Conservation (phyloP, 176 grass and related monocot genomes). For the Ensete glaucum region DNA sequence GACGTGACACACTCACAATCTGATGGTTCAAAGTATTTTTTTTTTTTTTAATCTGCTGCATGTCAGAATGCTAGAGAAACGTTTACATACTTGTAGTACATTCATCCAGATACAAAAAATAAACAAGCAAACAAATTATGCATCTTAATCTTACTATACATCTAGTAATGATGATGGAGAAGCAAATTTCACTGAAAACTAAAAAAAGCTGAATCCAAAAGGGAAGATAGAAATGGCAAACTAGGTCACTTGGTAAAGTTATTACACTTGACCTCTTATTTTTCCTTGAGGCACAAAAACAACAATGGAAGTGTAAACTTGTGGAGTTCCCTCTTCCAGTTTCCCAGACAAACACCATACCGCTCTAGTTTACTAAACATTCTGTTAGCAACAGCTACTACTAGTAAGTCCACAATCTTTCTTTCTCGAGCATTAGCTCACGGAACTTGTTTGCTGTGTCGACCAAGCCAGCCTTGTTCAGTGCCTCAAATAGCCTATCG, state of each 20-base stretch:
- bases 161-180: background rate
- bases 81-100: background rate
- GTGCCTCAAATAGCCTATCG: constrained; percentile 40
- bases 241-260: background rate
- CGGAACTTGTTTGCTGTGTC: constrained; percentile 36
- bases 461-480: constrained; percentile 28
- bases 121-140: background rate
- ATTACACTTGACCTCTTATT: background rate
- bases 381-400: constrained; percentile 2
- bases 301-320: background rate
- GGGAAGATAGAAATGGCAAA: background rate
- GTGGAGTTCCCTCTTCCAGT: background rate
- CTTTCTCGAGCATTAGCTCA: constrained; percentile 50
- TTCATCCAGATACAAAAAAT: background rate
- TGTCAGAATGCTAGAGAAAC: background rate
- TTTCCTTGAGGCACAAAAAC: background rate
- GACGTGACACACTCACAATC: too few relatives aligned
- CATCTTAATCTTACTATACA: background rate
- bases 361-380: background rate
- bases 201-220: background rate
- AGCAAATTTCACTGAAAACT: background rate
- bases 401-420: constrained; percentile 40
- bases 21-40: too few relatives aligned
- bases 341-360: background rate
- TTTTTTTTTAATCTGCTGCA: background rate